phyloP scores from a whole-genome alignment of 306 rosid species.

The Psophocarpus tetragonolobus region DNA sequence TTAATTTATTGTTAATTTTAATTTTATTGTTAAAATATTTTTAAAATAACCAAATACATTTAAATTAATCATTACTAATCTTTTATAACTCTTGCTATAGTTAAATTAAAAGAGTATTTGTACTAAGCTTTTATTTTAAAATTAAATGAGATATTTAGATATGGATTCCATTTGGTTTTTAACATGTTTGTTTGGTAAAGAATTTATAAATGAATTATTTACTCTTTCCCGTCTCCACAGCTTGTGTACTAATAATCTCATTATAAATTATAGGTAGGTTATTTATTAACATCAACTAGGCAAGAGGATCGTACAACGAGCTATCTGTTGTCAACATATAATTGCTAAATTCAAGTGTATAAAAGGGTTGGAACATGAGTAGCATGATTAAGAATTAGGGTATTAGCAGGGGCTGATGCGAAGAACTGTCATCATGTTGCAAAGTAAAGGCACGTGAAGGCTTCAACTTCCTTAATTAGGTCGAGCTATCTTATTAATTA shows the following conservation, averaged over 20 bases:
- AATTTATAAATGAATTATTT: background rate
- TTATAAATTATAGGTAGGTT: background rate
- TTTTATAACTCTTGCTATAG: no score
- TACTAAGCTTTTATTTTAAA: no score
- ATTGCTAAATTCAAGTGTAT: background rate
- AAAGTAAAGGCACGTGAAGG: conserved; percentile 26
- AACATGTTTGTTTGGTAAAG: background rate
- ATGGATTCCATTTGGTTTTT: background rate
- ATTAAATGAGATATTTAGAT: background rate
- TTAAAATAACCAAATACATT: no score
- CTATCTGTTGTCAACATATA: background rate
- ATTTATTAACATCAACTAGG: background rate
- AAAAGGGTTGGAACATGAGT: background rate
- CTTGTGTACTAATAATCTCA: background rate
- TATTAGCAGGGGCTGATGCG: background rate
- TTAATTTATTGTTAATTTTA: no score
- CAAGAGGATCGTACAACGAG: background rate
- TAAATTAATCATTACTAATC: no score
- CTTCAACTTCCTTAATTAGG: background rate
- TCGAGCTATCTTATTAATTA: background rate
- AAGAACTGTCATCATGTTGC: conserved; percentile 18
- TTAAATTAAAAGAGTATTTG: no score
- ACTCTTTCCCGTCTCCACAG: background rate
- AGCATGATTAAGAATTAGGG: conserved; percentile 20
- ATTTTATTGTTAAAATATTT: no score